Base-by-base conservation (phyloP, 192 early-diverging fungal species). In the Entomortierella lignicola region DNA sequence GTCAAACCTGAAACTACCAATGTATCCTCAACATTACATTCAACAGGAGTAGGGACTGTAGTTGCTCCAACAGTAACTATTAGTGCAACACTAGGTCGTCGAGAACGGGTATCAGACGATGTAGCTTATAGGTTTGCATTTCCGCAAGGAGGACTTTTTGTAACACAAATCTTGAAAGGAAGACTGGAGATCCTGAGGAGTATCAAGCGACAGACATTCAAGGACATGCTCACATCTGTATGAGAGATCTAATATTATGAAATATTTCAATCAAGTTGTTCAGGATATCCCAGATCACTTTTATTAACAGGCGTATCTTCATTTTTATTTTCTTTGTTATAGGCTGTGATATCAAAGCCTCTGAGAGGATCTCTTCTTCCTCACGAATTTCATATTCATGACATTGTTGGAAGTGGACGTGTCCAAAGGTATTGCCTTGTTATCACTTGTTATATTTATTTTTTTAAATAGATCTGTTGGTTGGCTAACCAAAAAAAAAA, bases 321-420 rank as follows among this genome's bases (percentile, higher is more conserved):
- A 17, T 52, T 53, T 63, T 13, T 3, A 21, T 29, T 23, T 1
- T 27, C 12, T 2, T 29, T 75, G 20, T 47, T 15, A 5, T 12
- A 86, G 85, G 57, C 68, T 20, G 31, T 84, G 11, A 54, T 80
- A 39, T 48, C 67, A 10, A 86, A 84, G 32, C 72, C 63, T 12
- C 51, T 86, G 29, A 63, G 69, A 15, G 74, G 82, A 0, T 80
- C 85, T 1, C 50, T 57, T 29, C 73, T 86, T 23, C 67, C 67
- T 6, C 72, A 82, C 48, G 83, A 84, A 12, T 86, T 84, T 50
- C 59, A 84, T 51, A 55, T 86, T 18, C 85, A 86, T 59, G 85
- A 86, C 56, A 42, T 86, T 41, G 57, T 86, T 11, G 85, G 85
- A 15, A 86, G 83, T 74, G 85, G 85, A 13, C 71, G 85, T 15